Evolutionary conservation across 176 grass and related monocot genomes (phyloP), one percentile per base, ranked within the genome.

Genomic region (Carex cristatella): DNA sequence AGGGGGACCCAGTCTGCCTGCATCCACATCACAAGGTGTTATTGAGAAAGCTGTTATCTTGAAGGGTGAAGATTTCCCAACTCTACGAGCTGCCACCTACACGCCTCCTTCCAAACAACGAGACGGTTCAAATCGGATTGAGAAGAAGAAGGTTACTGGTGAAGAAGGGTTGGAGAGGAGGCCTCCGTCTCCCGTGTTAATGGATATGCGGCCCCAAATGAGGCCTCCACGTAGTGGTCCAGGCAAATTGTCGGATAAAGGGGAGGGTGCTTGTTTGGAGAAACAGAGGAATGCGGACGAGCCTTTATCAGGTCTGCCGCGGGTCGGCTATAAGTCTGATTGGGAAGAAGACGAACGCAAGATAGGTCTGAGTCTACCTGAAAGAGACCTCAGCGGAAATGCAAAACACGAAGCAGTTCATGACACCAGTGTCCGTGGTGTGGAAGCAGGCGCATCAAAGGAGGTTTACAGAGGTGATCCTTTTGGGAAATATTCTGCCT

Each of bases 281-380:
- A 87, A 80, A 73, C 81, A 5, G 2, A 91, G 75, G 68, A 92
- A 89, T 85, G 69, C 86, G 69, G 90, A 89, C 58, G 79, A 89
- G 9, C 58, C 81, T 19, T 69, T 87, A 40, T 64, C 81, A 51
- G 86, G 89, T 57, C 88, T 98, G 40, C 96, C 96, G 33, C 76
- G 81, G 38, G 83, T 98, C 7, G 86, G 85, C 58, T 94, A 94
- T 76, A 88, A 94, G 80, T 95, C 96, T 70, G 96, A 95, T 12
- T 98, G 96, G 96, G 93, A 91, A 66, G 96, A 98, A 65, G 96
- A 98, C 79, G 96, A 98, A 71, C 96, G 96, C 61, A 93, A 98
- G 79, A 98, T 93, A 12, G 90, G 85, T 38, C 85, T 98, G 7
- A 91, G 88, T 84, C 89, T 98, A 30, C 96, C 88, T 11, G 96